Base-by-base conservation (phyloP, 2,329 filamentous ascomycete species). In the Coleophoma cylindrospora region DNA sequence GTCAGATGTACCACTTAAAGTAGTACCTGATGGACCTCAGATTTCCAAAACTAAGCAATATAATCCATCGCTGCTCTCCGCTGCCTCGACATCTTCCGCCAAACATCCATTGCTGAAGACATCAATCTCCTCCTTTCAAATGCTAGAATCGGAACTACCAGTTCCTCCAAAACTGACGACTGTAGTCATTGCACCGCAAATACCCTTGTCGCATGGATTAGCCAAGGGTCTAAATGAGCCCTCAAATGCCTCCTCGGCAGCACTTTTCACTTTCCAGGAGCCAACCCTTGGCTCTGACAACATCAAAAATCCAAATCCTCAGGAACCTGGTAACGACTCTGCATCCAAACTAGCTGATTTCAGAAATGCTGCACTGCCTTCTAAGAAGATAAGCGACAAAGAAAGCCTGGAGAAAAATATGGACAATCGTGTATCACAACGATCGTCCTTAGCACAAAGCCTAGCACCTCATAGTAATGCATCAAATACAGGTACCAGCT, bases 21-120 rank as follows among this genome's bases (percentile, higher is more conserved):
- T 17, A 33, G 11, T 38, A 9, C 13, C 36, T 19, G 13, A 14
- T 36, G 4, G 15, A 40, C 15, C n/a, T 15, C 22, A 21, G 32
- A 34, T 34, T 13, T 4, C 40, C 21, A 57, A 50, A 34, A 46
- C 54, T 4, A 57, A 56, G 40, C 27, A 45, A 8, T 51, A 59
- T 12, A 48, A 55, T 17, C 49, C 57, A 2, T 64, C 61, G 9
- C 32, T 63, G 19, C 49, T 59, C 33, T 63, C 61, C 17, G 49
- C 43, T 17, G 53, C 52, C 12, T 64, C 62, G 9, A 59, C 50
- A 51, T 49, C 45, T 21, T 61, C 59, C 17, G 43, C 46, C 43
- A 53, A 59, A 11, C 62, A 63, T 48, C 55, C 51, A 17, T 55
- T 64, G 22, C 52, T 65, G 32, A 62, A 61, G 34, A 43, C 61